Evolutionary conservation across 169 alveolate species (phyloP).

Genomic region (Cytauxzoon felis): DNA sequence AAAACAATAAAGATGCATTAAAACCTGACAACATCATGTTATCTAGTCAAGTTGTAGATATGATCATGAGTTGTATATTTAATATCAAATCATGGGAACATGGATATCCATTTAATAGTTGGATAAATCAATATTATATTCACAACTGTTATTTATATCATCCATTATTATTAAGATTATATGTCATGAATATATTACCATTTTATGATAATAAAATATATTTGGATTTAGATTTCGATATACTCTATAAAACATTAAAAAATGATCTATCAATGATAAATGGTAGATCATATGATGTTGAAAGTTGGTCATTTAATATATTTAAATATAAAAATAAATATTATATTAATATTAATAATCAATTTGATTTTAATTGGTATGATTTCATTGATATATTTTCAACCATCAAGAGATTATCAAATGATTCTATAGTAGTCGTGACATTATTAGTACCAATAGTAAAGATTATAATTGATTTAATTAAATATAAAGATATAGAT

Average conservation of each 20-base stretch:
- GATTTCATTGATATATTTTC: conserved; percentile 35
- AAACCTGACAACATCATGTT: conserved; percentile 17
- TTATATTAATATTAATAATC: too few species aligned
- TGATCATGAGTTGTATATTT: conserved; percentile 13
- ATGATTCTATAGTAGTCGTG: background rate
- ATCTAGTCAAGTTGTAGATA: conserved; percentile 17
- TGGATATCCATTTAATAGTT: conserved; percentile 33
- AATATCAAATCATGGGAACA: conserved; percentile 27
- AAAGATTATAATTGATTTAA: background rate
- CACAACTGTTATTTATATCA: conserved; percentile 26
- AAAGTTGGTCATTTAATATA: background rate
- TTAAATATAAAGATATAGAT: background rate
- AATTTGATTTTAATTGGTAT: conserved; percentile 9
- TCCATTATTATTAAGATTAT: conserved; percentile 27
- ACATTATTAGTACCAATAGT: conserved; percentile 2
- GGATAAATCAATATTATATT: conserved; percentile 37
- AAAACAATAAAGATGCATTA: too few species aligned
- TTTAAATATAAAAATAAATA: background rate
- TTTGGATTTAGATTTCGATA: background rate
- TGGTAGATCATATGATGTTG: background rate
- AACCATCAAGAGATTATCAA: conserved; percentile 8
- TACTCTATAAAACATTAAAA: background rate
- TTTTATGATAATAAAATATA: conserved; percentile 3
- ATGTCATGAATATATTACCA: conserved; percentile 13
- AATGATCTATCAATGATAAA: background rate